Percentiles rank a stretch among this genome's conserved stretches.
Conservation (phyloP, 192 early-diverging fungal genomes). For the Chytriomyces confervae region DNA sequence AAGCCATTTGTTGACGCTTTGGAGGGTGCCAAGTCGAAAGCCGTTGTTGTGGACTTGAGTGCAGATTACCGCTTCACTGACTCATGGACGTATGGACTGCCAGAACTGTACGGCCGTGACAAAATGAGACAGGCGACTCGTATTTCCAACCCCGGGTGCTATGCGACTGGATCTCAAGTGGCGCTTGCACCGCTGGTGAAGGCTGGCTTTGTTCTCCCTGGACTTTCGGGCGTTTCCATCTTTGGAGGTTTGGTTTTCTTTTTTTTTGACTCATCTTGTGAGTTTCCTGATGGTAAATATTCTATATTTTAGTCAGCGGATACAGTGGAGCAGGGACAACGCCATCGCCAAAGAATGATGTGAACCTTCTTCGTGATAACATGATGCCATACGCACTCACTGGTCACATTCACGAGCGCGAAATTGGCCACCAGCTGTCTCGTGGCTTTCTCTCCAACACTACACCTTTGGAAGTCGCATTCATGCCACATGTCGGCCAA, state of each 20-base stretch:
- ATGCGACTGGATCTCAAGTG: constrained; percentile 96
- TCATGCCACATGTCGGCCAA: constrained; percentile 88
- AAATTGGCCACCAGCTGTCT: constrained; percentile 76
- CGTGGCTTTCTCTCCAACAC: neutral
- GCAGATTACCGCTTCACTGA: constrained; percentile 93
- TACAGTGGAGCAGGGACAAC: constrained; percentile 99
- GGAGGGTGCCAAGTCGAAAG: constrained; percentile 49
- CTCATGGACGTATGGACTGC: constrained; percentile 83
- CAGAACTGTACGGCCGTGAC: constrained; percentile 65
- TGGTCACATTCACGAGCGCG: constrained; percentile 96
- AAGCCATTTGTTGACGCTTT: constrained; percentile 90
- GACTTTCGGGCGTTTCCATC: constrained; percentile 50
- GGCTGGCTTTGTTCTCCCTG: constrained; percentile 41
- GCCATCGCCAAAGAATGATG: constrained; percentile 95
- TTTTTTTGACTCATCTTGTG: neutral
- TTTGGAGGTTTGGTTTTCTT: constrained; percentile 24
- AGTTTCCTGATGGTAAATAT: neutral
- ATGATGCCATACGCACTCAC: constrained; percentile 91
- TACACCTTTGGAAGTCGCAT: constrained; percentile 62
- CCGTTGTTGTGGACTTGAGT: constrained; percentile 84
- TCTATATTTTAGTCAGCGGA: constrained; percentile 79
- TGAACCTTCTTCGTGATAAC: constrained; percentile 82
- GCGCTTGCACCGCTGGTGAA: constrained; percentile 82
- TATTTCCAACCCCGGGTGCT: constrained; percentile 97
- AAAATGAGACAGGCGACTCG: constrained; percentile 60